Conservation (phyloP, 306 rosid genomes). For the Potentilla sterilis region DNA sequence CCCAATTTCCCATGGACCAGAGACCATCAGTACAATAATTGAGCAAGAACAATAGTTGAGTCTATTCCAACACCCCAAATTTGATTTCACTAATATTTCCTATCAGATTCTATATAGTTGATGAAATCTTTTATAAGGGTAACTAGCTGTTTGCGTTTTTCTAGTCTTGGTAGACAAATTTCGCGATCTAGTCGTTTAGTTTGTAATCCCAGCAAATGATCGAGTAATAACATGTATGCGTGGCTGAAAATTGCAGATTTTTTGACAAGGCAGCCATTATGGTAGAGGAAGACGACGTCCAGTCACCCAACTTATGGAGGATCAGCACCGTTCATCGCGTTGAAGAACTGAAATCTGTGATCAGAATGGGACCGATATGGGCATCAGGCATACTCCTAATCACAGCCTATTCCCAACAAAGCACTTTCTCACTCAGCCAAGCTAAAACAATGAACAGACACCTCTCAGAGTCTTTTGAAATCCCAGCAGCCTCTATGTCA, state of each 20-base stretch:
- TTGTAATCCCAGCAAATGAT: background rate
- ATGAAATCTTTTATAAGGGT: no score
- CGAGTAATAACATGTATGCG: background rate
- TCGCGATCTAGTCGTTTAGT: background rate
- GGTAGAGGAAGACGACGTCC: conserved; percentile 48
- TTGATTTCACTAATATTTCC: no score
- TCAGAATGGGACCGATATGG: conserved; percentile 97
- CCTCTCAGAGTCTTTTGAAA: conserved; percentile 54
- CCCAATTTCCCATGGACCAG: background rate
- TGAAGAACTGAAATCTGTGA: conserved; percentile 76
- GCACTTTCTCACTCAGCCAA: conserved; percentile 79
- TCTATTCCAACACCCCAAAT: background rate
- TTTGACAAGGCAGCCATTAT: conserved; percentile 81
- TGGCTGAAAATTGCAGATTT: conserved; percentile 40
- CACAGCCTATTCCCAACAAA: conserved; percentile 88
- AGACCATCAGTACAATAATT: background rate
- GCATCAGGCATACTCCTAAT: conserved; percentile 83
- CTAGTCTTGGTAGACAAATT: background rate
- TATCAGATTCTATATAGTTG: no score
- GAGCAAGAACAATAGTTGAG: background rate
- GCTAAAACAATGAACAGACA: conserved; percentile 85
- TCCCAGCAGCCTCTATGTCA: conserved; percentile 92
- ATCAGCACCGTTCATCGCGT: conserved; percentile 80
- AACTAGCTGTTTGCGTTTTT: background rate
- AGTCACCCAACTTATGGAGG: conserved; percentile 71